Evolutionary conservation across 2,329 filamentous ascomycete species (phyloP).

Genomic region (Gaeumannomyces sp.): DNA sequence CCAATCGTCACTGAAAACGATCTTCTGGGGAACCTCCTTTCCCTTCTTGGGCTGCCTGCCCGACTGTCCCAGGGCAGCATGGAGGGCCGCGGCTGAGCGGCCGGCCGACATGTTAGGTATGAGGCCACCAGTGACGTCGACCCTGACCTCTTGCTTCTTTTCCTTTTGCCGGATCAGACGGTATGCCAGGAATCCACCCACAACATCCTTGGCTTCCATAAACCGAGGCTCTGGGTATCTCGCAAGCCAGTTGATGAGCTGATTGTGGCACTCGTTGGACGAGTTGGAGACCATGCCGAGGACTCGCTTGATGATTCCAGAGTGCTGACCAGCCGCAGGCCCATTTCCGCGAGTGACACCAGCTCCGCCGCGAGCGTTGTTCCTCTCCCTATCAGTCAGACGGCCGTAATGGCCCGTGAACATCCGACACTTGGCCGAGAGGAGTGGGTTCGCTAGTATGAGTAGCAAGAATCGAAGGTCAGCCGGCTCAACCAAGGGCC

Average conservation of each 20-base stretch:
- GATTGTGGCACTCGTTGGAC: conserved; percentile 67
- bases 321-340: conserved; percentile 60
- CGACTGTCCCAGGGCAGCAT: conserved; percentile 63
- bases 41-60: conserved; percentile 35
- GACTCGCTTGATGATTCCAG: conserved; percentile 78
- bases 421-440: conserved; percentile 43
- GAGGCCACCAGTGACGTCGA: conserved; percentile 59
- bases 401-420: conserved; percentile 36
- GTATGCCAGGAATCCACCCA: conserved; percentile 75
- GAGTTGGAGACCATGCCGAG: conserved; percentile 74
- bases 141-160: conserved; percentile 52
- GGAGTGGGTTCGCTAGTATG: conserved; percentile 69
- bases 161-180: conserved; percentile 66
- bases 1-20: conserved; percentile 78
- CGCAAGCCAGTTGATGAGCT: conserved; percentile 73
- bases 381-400: conserved; percentile 19
- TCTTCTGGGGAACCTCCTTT: conserved; percentile 48
- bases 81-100: conserved; percentile 63
- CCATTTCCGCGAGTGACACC: conserved; percentile 27
- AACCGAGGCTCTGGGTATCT: conserved; percentile 63
- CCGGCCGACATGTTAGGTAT: conserved; percentile 66
- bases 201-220: conserved; percentile 66
- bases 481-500: conserved; percentile 59
- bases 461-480: conserved; percentile 75
- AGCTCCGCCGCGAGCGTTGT: conserved; percentile 10